These are phyloP conservation scores for Gastrodia elata DNA, from an alignment of 106 monocot genomes.

Conservation along the genomic window DNA sequence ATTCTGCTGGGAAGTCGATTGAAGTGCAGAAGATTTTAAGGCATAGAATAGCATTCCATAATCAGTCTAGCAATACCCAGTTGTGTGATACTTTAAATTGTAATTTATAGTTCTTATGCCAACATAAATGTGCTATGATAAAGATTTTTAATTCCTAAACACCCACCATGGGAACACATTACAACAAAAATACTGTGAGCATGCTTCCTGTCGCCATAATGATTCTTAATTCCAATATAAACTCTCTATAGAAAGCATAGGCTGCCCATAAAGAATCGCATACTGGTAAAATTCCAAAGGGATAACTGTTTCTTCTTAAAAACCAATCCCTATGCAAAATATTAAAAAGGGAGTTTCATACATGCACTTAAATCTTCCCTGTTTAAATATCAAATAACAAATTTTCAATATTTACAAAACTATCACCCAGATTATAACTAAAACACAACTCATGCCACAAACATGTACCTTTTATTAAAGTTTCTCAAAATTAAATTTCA, in stretches of 20 bases:
- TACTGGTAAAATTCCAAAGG: not conserved
- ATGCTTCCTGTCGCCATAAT: not conserved
- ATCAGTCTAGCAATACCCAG: not conserved
- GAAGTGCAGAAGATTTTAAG: not conserved
- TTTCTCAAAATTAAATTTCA: no score
- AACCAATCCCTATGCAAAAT: no score
- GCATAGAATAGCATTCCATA: not conserved
- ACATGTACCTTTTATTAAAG: no score
- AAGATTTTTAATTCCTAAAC: not conserved
- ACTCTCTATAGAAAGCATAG: not conserved
- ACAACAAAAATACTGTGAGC: not conserved
- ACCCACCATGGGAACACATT: not conserved
- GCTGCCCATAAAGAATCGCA: not conserved
- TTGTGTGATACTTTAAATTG: not conserved
- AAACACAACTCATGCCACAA: no score
- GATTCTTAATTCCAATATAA: not conserved
- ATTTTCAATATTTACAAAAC: no score
- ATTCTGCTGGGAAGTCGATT: not conserved
- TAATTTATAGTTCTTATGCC: not conserved
- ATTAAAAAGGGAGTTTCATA: no score
- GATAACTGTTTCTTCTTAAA: not conserved
- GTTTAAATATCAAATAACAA: no score
- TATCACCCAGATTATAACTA: no score
- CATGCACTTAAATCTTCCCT: no score
- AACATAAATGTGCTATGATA: no score